Percentiles rank a stretch among this genome's conserved stretches.
Conservation (phyloP, 73 alveolate genomes). For the Stentor coeruleus region DNA sequence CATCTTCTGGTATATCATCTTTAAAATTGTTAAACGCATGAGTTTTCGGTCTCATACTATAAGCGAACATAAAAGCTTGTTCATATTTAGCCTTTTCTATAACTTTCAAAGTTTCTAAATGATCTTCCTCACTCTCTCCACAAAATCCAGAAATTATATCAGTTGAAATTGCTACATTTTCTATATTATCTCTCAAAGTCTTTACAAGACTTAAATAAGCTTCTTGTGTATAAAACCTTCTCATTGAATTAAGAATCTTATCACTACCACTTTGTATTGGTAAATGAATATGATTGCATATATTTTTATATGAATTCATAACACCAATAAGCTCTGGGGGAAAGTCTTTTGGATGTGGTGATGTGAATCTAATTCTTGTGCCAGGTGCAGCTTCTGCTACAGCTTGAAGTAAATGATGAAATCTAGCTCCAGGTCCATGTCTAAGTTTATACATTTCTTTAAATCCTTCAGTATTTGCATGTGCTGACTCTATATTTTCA, state of each 20-base stretch:
- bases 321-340: constrained; percentile 73
- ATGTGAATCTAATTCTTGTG: constrained; percentile 73
- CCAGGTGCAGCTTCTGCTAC: constrained; percentile 76
- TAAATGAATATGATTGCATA: constrained; percentile 77
- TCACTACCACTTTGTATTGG: constrained; percentile 86
- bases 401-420: constrained; percentile 64
- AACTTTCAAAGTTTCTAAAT: constrained; percentile 63
- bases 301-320: constrained; percentile 53
- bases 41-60: constrained; percentile 79
- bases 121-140: constrained; percentile 80
- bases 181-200: constrained; percentile 46
- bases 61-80: constrained; percentile 78
- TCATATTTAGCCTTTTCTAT: constrained; percentile 66
- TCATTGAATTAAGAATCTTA: constrained; percentile 65
- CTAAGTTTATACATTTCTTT: constrained; percentile 68
- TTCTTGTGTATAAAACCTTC: constrained; percentile 73
- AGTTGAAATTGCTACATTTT: constrained; percentile 73
- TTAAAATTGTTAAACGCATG: constrained; percentile 73
- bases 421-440: constrained; percentile 75
- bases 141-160: constrained; percentile 84
- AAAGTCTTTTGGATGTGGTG: constrained; percentile 90
- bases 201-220: constrained; percentile 60
- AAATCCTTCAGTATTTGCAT: constrained; percentile 74
- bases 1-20: constrained; percentile 82
- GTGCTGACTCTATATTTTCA: constrained; percentile 41